Percentiles rank a stretch among this genome's conserved stretches.
Conservation (phyloP, 1,139 yeast species). For the Arxiozyma slooffiae region DNA sequence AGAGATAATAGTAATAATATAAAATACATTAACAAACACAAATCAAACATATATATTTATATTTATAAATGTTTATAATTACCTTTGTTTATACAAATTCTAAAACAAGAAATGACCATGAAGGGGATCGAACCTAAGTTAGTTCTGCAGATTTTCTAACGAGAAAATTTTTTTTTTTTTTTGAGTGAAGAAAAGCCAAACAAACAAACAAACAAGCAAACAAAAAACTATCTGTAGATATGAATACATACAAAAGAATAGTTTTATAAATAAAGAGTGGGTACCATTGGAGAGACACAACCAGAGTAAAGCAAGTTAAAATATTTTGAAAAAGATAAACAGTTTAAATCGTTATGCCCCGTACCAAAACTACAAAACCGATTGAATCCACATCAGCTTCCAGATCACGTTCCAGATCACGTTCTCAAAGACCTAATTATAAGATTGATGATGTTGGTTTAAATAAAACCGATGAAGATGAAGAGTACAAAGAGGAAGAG, state of each 20-base stretch:
- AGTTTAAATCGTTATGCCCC: neutral
- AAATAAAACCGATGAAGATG: conserved; percentile 22
- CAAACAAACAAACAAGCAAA: neutral
- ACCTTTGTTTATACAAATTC: neutral
- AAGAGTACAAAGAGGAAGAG: conserved; percentile 21
- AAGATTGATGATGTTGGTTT: conserved; percentile 23
- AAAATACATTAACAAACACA: neutral
- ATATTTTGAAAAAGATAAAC: neutral
- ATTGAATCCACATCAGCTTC: neutral
- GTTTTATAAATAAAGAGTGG: neutral
- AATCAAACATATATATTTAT: neutral
- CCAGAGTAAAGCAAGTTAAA: neutral
- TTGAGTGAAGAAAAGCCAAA: too few species aligned
- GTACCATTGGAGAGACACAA: neutral
- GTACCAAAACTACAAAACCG: neutral
- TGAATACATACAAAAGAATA: neutral
- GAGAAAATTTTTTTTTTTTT: too few species aligned
- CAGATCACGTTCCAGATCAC: conserved; percentile 11
- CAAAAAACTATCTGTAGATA: neutral
- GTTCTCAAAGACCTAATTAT: conserved; percentile 21
- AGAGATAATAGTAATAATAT: neutral
- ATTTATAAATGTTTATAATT: neutral
- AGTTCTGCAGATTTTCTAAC: neutral
- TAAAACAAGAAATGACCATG: neutral
- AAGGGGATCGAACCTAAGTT: neutral